Conservation (phyloP, 352 stramenopile genomes). For the Phytophthora quininea region DNA sequence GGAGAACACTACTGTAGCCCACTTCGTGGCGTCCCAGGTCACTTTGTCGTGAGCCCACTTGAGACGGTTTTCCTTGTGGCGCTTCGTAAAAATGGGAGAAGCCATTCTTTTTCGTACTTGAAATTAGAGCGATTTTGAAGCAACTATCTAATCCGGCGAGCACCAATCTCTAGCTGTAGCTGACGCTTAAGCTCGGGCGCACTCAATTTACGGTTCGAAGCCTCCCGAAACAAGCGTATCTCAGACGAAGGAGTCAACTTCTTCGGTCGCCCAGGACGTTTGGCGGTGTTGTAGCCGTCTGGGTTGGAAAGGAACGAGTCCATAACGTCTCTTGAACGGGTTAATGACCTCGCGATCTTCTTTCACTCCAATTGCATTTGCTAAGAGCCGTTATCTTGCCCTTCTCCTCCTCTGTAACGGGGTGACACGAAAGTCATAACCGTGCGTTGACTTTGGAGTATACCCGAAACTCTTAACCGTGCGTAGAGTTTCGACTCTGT, state of each 20-base stretch:
- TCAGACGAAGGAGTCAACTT: neutral
- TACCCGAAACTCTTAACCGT: too few species aligned
- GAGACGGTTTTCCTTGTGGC: conserved; percentile 15
- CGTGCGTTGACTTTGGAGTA: too few species aligned
- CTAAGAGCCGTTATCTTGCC: conserved; percentile 1
- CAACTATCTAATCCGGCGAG: conserved; percentile 9
- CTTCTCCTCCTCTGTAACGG: too few species aligned
- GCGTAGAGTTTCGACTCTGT: too few species aligned
- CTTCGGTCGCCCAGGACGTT: conserved; percentile 1
- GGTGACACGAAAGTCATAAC: too few species aligned
- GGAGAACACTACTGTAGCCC: conserved; percentile 14
- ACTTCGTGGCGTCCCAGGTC: conserved; percentile 5
- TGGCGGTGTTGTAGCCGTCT: neutral
- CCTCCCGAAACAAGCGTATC: conserved; percentile 8
- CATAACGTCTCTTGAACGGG: neutral
- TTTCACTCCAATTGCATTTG: conserved; percentile 5
- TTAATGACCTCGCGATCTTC: neutral
- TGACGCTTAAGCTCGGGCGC: conserved; percentile 8
- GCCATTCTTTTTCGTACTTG: conserved; percentile 26
- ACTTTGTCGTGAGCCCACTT: conserved; percentile 18
- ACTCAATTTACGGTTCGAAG: conserved; percentile 18
- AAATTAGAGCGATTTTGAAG: conserved; percentile 9
- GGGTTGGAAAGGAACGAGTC: conserved; percentile 3
- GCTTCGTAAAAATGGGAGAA: conserved; percentile 11
- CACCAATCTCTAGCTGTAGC: conserved; percentile 14